Evolutionary conservation across 208 protist species (phyloP), one percentile per base, ranked within the genome.

Genomic region (Trypanosoma conorhini): DNA sequence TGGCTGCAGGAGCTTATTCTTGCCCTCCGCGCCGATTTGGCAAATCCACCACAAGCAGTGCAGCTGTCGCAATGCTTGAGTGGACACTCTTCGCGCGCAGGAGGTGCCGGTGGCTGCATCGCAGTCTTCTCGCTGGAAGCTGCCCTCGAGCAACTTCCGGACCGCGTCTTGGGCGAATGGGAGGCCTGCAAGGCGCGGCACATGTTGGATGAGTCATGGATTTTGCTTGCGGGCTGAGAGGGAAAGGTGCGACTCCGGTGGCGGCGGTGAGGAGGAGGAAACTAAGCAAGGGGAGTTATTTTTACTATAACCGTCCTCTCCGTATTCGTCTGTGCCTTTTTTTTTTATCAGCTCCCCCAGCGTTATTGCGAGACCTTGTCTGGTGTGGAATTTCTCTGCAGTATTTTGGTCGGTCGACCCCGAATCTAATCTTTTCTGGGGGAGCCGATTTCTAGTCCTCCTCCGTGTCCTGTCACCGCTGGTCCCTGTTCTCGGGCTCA

Each of bases 1-100:
- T 72, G 86, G 35, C 66, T 94, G 28, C 83, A 89, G 44, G 88
- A 88, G 52, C 38, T 76, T 30, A 70, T 79, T 59, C 64, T 91
- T 57, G 88, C 77, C 5, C 69, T 87, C 40, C 77, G 81, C 21
- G 65, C 17, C 3, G 81, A 82, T 52, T 38, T 87, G 24, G 10
- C 74, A 19, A 54, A 58, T 52, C 73, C 74, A 13, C 56, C 65
- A 35, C 69, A 60, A n/a, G 73, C 85, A 1, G 71, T 90, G 26
- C 72, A 82, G 17, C 48, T 76, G 2, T 70, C 72, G 19, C 13
- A 31, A 21, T 70, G 54, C 21, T 26, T 76, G 22, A 57, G 24
- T 46, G 24, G 46, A 50, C 51, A 21, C 46, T 26, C 15, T 28
- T 44, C 44, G 0, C 22, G 1, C 12, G 1, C 22, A 22, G 21